A percentile compares a stretch with the other conserved stretches of the same genome.
Conservation (phyloP, 768 basidiomycete genomes). For the Tricholoma flavovirens region DNA sequence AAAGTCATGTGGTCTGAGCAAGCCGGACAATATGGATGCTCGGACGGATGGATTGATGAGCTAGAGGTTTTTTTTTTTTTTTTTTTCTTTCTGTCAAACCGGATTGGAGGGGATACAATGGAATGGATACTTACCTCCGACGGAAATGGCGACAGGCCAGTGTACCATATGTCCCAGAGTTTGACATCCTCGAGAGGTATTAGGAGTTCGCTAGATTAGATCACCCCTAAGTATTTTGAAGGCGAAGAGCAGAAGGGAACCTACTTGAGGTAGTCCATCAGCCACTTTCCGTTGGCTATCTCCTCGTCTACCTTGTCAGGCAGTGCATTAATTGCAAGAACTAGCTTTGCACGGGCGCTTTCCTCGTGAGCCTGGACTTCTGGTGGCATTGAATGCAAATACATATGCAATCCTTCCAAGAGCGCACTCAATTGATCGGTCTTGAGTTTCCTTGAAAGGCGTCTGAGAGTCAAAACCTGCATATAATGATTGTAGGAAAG, state of each 20-base stretch:
- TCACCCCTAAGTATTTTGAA: background rate
- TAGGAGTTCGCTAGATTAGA: conserved; percentile 32
- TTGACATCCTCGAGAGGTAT: conserved; percentile 41
- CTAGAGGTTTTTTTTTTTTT: conserved; percentile 32
- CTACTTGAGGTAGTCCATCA: conserved; percentile 46
- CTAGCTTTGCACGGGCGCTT: conserved; percentile 19
- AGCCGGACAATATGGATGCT: conserved; percentile 52
- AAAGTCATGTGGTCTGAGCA: conserved; percentile 55
- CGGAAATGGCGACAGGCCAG: conserved; percentile 57
- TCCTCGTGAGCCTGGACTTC: conserved; percentile 29
- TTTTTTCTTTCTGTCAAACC: too few relatives aligned
- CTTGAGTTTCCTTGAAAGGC: conserved; percentile 32
- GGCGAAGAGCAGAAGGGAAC: background rate
- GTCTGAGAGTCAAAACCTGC: background rate
- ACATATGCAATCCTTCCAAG: conserved; percentile 34
- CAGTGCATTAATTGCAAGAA: conserved; percentile 14
- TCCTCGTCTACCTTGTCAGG: conserved; percentile 12
- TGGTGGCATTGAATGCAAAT: conserved; percentile 29
- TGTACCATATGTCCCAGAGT: conserved; percentile 75
- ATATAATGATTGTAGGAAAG: background rate
- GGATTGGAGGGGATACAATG: background rate
- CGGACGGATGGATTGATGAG: conserved; percentile 67
- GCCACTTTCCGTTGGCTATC: conserved; percentile 35
- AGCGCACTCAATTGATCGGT: conserved; percentile 27
- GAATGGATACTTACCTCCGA: conserved; percentile 44